Conservation (phyloP, 495 filamentous ascomycete species). For the Tricharina praecox region DNA sequence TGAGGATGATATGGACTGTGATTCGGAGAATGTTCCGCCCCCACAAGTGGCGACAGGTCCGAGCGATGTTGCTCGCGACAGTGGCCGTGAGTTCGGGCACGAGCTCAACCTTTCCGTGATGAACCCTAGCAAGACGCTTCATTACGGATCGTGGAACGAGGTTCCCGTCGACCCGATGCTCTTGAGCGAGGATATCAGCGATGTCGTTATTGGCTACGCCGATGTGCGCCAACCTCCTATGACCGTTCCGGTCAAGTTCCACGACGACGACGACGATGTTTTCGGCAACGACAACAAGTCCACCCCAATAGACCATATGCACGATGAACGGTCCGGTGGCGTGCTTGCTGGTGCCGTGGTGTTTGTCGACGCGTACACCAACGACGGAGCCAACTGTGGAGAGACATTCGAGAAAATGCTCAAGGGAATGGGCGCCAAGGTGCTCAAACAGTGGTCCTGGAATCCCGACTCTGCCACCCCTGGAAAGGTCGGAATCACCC, state of each 20-base stretch:
- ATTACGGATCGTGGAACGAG: background rate
- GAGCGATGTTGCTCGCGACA: background rate
- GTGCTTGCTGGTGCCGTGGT: conserved; percentile 58
- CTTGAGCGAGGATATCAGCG: conserved; percentile 8
- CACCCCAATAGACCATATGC: background rate
- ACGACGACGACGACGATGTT: conserved; percentile 15
- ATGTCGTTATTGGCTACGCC: conserved; percentile 10
- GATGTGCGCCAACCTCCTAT: conserved; percentile 9
- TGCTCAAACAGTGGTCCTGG: conserved; percentile 73
- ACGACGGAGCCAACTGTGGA: conserved; percentile 72
- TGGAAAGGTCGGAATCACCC: conserved; percentile 70
- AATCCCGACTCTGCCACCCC: conserved; percentile 37
- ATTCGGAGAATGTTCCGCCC: conserved; percentile 7
- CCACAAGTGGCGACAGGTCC: background rate
- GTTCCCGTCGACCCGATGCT: conserved; percentile 24
- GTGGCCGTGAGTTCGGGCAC: conserved; percentile 5
- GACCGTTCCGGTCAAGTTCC: conserved; percentile 18
- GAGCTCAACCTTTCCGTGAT: background rate
- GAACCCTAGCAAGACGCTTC: background rate
- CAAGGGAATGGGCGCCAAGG: conserved; percentile 68
- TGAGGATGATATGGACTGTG: conserved; percentile 9
- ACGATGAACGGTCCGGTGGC: background rate
- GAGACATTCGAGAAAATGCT: conserved; percentile 69
- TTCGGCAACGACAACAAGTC: conserved; percentile 7
- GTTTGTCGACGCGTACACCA: conserved; percentile 87